A percentile compares a stretch with the other conserved stretches of the same genome.
Conservation (phyloP, 1,284 basidiomycete species). For the Meira miltonrushii region DNA sequence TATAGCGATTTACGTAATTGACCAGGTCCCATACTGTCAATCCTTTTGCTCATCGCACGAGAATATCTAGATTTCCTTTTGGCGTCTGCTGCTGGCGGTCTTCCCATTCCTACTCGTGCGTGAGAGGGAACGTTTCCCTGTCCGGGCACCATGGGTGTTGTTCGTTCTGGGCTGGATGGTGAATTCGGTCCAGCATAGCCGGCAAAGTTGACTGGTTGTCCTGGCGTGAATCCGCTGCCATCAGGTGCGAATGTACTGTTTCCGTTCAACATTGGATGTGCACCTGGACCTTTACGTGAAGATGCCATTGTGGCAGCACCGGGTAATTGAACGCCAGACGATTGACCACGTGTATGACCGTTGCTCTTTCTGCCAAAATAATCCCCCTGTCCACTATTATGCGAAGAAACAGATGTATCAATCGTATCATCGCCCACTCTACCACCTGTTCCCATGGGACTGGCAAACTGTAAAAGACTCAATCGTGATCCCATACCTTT, state of each 20-base stretch:
- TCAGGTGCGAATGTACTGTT: constrained; percentile 4
- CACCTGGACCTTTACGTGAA: not conserved
- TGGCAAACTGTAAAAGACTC: constrained; percentile 11
- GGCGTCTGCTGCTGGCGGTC: constrained; percentile 14
- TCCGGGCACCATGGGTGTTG: not conserved
- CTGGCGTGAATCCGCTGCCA: constrained; percentile 8
- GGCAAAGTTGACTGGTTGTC: constrained; percentile 9
- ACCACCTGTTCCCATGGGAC: constrained; percentile 16
- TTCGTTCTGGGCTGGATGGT: too few species aligned
- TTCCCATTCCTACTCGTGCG: constrained; percentile 9
- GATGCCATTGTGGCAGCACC: constrained; percentile 6
- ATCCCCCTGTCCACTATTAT: not conserved
- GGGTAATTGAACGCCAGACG: constrained; percentile 6
- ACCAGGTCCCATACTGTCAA: constrained; percentile 18
- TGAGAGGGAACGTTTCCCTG: not conserved
- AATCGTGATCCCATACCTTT: not conserved
- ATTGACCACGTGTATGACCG: constrained; percentile 12
- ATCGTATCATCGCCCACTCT: not conserved
- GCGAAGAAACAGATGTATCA: not conserved
- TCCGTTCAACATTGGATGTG: constrained; percentile 1
- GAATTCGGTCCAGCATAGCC: not conserved
- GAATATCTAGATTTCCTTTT: constrained; percentile 14
- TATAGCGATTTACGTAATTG: constrained; percentile 16
- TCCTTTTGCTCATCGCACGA: constrained; percentile 6
- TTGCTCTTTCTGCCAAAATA: constrained; percentile 2